Percentiles rank a stretch among this genome's conserved stretches.
Evolutionary conservation across 2,329 filamentous ascomycete genomes (phyloP).

Genomic region (Capronia americana): DNA sequence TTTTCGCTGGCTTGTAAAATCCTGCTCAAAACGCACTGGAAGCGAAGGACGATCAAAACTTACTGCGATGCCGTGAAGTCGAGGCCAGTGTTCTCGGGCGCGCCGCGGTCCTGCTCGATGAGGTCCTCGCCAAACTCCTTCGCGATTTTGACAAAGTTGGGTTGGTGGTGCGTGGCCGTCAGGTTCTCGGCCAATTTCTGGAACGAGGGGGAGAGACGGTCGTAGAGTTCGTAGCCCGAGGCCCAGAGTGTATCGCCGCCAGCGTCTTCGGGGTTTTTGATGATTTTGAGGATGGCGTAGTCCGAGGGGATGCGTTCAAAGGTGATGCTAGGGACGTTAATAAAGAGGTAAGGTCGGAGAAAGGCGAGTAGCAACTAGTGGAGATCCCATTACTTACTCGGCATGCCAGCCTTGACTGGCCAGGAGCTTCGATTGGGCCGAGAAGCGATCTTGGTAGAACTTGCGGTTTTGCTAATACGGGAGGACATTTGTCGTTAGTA

Average conservation of each 20-base stretch:
- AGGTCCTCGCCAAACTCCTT: slow-evolving; percentile 44
- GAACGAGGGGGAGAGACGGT: slow-evolving; percentile 60
- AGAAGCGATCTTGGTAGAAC: slow-evolving; percentile 48
- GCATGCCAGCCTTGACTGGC: slow-evolving; percentile 54
- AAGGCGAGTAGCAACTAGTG: too few relatives aligned
- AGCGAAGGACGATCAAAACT: slow-evolving; percentile 42
- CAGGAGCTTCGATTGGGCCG: slow-evolving; percentile 40
- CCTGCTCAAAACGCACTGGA: slow-evolving; percentile 36
- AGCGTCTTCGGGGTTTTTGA: slow-evolving; percentile 58
- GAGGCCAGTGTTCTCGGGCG: slow-evolving; percentile 63
- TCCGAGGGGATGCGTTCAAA: slow-evolving; percentile 70
- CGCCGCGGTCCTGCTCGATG: slow-evolving; percentile 50
- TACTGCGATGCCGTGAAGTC: slow-evolving; percentile 59
- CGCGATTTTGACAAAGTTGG: slow-evolving; percentile 44
- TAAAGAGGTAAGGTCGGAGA: slow-evolving; percentile 45
- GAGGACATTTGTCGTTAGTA: not conserved
- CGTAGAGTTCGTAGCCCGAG: slow-evolving; percentile 70
- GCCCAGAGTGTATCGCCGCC: slow-evolving; percentile 70
- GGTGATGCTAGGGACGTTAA: slow-evolving; percentile 53
- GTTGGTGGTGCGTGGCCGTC: slow-evolving; percentile 47
- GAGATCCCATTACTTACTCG: slow-evolving; percentile 47
- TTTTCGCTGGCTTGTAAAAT: too few relatives aligned
- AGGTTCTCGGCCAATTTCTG: slow-evolving; percentile 54
- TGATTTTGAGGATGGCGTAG: slow-evolving; percentile 66
- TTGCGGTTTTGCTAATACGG: slow-evolving; percentile 39